A percentile compares a stretch with the other conserved stretches of the same genome.
These are phyloP conservation scores for Candida ipomoeae DNA, from an alignment of 805 yeast genomes.

Conservation along the genomic window DNA sequence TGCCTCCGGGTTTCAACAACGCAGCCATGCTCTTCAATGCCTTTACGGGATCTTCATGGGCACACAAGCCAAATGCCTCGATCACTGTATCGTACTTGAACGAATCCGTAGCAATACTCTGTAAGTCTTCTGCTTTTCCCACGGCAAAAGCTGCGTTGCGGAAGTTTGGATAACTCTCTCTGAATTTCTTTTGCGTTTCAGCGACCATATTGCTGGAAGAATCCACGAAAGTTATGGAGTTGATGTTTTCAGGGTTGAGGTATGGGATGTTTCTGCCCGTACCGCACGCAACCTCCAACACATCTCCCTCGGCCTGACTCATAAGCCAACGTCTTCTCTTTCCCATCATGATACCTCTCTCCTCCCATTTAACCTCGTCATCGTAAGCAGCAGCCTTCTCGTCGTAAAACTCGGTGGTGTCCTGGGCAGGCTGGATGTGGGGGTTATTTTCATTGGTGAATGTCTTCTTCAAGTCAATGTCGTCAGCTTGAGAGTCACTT, in stretches of 20 bases:
- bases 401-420: slow-evolving; percentile 79
- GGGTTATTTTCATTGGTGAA: slow-evolving; percentile 38
- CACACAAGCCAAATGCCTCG: slow-evolving; percentile 94
- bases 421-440: slow-evolving; percentile 62
- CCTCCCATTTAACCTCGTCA: slow-evolving; percentile 71
- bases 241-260: slow-evolving; percentile 49
- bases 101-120: slow-evolving; percentile 45
- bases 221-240: slow-evolving; percentile 81
- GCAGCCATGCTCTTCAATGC: slow-evolving; percentile 71
- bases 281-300: slow-evolving; percentile 91
- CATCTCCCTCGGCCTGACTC: slow-evolving; percentile 80
- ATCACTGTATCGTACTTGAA: slow-evolving; percentile 84
- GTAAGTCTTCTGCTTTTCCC: slow-evolving; percentile 82
- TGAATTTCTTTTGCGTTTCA: slow-evolving; percentile 68
- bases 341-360: slow-evolving; percentile 55
- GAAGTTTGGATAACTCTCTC: slow-evolving; percentile 60
- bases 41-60: slow-evolving; percentile 87
- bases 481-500: slow-evolving; percentile 6
- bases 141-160: slow-evolving; percentile 80
- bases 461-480: slow-evolving; percentile 1
- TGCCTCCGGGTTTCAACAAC: slow-evolving; percentile 83
- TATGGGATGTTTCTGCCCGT: slow-evolving; percentile 90
- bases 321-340: slow-evolving; percentile 73
- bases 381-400: slow-evolving; percentile 78
- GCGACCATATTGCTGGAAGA: slow-evolving; percentile 84